Base-by-base conservation (phyloP, 1,284 basidiomycete genomes). In the Sparassis latifolia region DNA sequence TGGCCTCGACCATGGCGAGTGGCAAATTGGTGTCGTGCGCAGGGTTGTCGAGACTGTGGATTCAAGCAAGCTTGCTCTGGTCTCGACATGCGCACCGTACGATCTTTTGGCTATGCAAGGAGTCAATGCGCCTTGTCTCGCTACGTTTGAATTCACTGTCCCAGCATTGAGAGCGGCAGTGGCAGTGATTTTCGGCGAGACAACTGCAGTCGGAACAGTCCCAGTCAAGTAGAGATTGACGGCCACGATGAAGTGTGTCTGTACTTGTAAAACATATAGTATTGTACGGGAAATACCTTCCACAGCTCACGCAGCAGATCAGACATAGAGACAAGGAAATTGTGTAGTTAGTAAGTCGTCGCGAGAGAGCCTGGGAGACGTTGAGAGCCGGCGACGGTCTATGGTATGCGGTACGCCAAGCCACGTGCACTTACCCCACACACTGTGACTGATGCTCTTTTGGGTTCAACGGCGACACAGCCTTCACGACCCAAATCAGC, bases 81-180 rank as follows among this genome's bases (percentile, higher is more conserved):
- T 86, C 0, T 73, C 79, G 33, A 82, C 77, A 38, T 82, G 82
- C 58, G 77, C 72, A 20, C 83, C 83, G 33, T 85, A 84, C 57
- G 83, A 85, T 52, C 48, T 80, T 5, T 61, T 68, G 3, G 54
- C 48, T 10, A 31, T 56, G 30, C 41, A 65, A 10, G 58, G 57
- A 2, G 49, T 55, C 12, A 60, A 56, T 2, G 54, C 61, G 10
- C 56, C 55, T 54, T 56, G 69, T 52, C 52, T 82, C 56, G 74
- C 71, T 10, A 78, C 76, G 39, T 83, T 80, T 59, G 82, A 86
- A 62, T 79, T 77, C 55, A 84, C 81, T 1, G 57, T 64, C 1
- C 63, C 69, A 0, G 82, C 75, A 6, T 61, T 85, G 54, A 71
- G 71, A 41, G 71, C 70, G 0, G 74, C 71, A 1, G 70, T 64